Evolutionary conservation across 352 stramenopile species (phyloP).

Genomic region (Thraustochytrium sp.): DNA sequence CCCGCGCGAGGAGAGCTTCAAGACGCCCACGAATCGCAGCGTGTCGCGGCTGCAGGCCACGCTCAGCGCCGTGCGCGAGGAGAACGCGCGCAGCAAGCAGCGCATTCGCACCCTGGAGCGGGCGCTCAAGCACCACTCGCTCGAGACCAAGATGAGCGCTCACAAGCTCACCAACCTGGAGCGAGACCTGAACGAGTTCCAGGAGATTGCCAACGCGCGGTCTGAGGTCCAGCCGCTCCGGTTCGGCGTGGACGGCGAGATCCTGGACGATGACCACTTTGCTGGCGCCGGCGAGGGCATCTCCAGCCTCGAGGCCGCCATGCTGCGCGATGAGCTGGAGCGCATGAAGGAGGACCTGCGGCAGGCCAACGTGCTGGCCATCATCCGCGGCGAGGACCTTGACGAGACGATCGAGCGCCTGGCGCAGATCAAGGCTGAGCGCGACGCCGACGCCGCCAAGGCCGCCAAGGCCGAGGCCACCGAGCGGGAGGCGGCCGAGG

Average conservation of each 20-base stretch:
- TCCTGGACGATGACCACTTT: background rate
- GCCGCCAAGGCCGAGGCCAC: no score
- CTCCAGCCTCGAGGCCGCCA: background rate
- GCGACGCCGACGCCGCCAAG: background rate
- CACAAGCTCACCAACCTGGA: conserved; percentile 16
- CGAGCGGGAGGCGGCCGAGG: no score
- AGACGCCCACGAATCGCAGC: background rate
- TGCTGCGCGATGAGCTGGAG: conserved; percentile 14
- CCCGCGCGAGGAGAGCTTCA: background rate
- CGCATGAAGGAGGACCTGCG: background rate
- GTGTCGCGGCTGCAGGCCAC: background rate
- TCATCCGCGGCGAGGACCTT: conserved; percentile 23
- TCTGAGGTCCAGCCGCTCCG: background rate
- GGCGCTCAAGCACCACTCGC: background rate
- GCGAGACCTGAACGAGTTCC: background rate
- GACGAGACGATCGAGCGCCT: background rate
- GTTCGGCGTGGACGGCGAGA: background rate
- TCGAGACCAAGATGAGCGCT: background rate
- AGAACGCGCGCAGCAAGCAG: conserved; percentile 22
- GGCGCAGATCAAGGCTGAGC: background rate
- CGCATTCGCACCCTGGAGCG: background rate
- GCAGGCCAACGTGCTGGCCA: background rate
- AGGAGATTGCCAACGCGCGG: background rate
- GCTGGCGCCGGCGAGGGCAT: background rate
- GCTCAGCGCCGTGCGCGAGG: background rate